Percentiles rank a stretch among this genome's conserved stretches.
These are phyloP conservation scores for Triangularia verruculosa DNA, from an alignment of 2,329 filamentous ascomycete species.

Conservation along the genomic window DNA sequence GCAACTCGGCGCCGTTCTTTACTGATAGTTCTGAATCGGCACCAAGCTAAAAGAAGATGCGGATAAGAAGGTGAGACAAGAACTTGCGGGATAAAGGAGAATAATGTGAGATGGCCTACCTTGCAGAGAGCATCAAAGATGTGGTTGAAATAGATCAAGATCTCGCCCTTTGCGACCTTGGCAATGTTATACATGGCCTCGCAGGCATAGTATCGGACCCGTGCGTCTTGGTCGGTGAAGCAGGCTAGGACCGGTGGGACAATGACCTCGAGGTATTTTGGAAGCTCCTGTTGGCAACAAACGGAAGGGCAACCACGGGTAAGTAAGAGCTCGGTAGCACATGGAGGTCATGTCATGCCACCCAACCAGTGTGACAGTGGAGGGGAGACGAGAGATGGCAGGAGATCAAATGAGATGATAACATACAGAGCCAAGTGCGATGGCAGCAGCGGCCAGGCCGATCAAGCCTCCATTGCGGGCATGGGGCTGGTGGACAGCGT, in stretches of 20 bases:
- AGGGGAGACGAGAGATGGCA: neutral
- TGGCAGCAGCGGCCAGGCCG: conserved; percentile 89
- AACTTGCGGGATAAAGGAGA: neutral
- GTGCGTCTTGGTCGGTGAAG: conserved; percentile 96
- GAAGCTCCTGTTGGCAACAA: conserved; percentile 66
- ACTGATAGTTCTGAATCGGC: conserved; percentile 95
- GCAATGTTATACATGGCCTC: conserved; percentile 99
- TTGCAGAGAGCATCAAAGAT: conserved; percentile 98
- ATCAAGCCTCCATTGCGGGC: conserved; percentile 95
- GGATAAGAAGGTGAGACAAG: conserved; percentile 12
- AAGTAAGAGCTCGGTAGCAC: conserved; percentile 9
- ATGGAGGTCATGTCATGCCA: neutral
- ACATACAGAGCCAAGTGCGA: conserved; percentile 86
- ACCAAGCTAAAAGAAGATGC: conserved; percentile 62
- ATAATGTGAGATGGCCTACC: conserved; percentile 48
- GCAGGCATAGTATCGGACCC: conserved; percentile 96
- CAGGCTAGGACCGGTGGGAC: conserved; percentile 95
- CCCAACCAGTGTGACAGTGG: neutral
- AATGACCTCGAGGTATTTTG: conserved; percentile 87
- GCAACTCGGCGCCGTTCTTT: conserved; percentile 93
- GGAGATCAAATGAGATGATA: neutral
- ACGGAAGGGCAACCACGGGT: conserved; percentile 11
- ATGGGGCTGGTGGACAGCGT: conserved; percentile 94
- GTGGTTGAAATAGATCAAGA: conserved; percentile 95
- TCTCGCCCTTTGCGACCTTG: conserved; percentile 97